A percentile compares a stretch with the other conserved stretches of the same genome.
phyloP scores from a whole-genome alignment of 176 grass and related monocot genomes.

The Lolium perenne region DNA sequence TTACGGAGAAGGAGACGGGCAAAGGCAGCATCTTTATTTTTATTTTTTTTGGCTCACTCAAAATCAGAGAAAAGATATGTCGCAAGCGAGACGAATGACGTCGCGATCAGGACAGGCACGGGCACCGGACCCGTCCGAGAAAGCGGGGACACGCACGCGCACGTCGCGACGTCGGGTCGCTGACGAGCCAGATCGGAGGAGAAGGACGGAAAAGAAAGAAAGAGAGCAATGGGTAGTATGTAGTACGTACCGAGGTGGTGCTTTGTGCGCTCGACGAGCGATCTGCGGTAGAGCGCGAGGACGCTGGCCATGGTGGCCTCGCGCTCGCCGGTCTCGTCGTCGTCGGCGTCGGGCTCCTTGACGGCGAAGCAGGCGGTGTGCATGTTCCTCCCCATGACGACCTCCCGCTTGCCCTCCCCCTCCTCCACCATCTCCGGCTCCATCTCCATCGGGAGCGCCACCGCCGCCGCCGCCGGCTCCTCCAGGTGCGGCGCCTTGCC shows the following conservation, averaged over 20 bases:
- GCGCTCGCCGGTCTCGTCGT: conserved; percentile 48
- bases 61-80: background rate
- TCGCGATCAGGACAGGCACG: background rate
- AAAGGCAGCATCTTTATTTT: background rate
- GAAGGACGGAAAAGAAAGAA: too few species aligned
- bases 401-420: conserved; percentile 41
- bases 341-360: conserved; percentile 52
- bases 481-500: conserved; percentile 4
- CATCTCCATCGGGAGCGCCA: conserved; percentile 42
- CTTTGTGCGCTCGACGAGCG: conserved; percentile 59
- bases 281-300: conserved; percentile 52
- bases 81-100: background rate
- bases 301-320: conserved; percentile 63
- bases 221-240: too few species aligned
- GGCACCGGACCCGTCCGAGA: conserved; percentile 3
- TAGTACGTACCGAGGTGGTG: conserved; percentile 56
- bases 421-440: conserved; percentile 32
- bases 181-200: conserved; percentile 18
- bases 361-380: conserved; percentile 48
- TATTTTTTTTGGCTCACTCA: too few species aligned
- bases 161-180: background rate
- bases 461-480: background rate
- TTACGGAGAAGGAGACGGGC: too few species aligned
- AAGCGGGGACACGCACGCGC: background rate
- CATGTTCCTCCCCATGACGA: conserved; percentile 53